Base-by-base conservation (phyloP, 495 filamentous ascomycete genomes). In the Acidiella bohemica region DNA sequence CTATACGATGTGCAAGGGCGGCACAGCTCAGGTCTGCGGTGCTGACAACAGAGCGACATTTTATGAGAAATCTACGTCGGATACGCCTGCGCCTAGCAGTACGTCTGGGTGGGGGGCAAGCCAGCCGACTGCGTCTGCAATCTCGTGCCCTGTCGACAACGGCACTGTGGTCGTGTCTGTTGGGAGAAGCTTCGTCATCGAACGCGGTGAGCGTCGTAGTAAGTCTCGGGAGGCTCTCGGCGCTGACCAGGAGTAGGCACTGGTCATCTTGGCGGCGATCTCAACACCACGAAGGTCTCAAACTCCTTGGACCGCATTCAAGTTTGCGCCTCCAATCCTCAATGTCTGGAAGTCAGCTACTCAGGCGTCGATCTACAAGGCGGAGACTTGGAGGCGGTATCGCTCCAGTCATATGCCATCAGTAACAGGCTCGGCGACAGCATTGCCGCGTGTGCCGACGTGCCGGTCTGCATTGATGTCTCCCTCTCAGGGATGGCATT, bases 11-110 rank as follows among this genome's bases (percentile, higher is more conserved):
- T 54, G 48, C 24, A 22, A 43, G 12, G 49, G 36, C 8, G 42
- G 49, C 23, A 19, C 20, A 10, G 34, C 39, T n/a, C 39, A 54
- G 32, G 32, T 32, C n/a, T 54, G 51, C 21, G 51, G 51, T 32
- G 48, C 35, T 39, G 41, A 40, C 5, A 49, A 51, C 26, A 38
- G 44, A 14, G 22, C 48, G n/a, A 41, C 39, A 6, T 25, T 54
- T 1, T 54, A 54, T 22, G 32, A 32, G 14, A 50, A 47, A 33
- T 37, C 49, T 9, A 49, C 34, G 8, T 39, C 26, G 32, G 31
- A 17, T 14, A n/a, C 48, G 11, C 25, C 37, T n/a, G 37, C 33
- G 17, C 16, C 36, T 2, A 30, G 42, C 17, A 41, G 2, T 12
- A 27, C 39, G 3, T 14, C 19, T 11, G 14, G n/a, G 11, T 35